Percentiles rank a stretch among this genome's conserved stretches.
Conservation (phyloP, 768 basidiomycete species). For the Obba rivulosa region DNA sequence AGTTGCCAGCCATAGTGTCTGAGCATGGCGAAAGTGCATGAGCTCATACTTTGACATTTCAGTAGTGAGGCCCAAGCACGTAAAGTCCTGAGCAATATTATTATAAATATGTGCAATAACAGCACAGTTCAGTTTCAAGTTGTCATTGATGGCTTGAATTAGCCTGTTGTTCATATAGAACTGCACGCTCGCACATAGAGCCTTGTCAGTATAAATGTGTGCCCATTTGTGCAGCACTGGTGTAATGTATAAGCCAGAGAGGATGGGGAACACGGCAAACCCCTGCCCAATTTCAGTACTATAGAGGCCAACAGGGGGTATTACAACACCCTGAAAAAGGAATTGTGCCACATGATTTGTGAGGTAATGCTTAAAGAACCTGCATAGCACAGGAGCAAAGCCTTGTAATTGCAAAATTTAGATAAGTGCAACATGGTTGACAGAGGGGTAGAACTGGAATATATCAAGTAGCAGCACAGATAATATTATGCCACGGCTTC, state of each 20-base stretch:
- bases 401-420: slow-evolving; percentile 5
- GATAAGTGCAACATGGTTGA: slow-evolving; percentile 10
- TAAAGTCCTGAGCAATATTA: background rate
- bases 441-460: slow-evolving; percentile 15
- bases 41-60: slow-evolving; percentile 12
- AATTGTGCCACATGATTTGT: slow-evolving; percentile 4
- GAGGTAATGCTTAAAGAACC: slow-evolving; percentile 12
- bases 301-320: background rate
- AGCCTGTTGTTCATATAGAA: slow-evolving; percentile 14
- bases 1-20: background rate
- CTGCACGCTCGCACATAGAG: background rate
- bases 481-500: slow-evolving; percentile 4
- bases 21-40: slow-evolving; percentile 8
- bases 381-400: too few relatives aligned
- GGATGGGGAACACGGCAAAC: slow-evolving; percentile 9
- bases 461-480: slow-evolving; percentile 14
- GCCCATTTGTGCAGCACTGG: slow-evolving; percentile 8
- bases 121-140: background rate
- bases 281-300: slow-evolving; percentile 11
- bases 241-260: slow-evolving; percentile 11
- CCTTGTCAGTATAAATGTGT: background rate
- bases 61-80: slow-evolving; percentile 3
- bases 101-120: background rate
- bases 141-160: background rate
- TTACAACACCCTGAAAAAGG: slow-evolving; percentile 1